Conservation (phyloP, 2,329 filamentous ascomycete species). For the Fusarium chuoi region DNA sequence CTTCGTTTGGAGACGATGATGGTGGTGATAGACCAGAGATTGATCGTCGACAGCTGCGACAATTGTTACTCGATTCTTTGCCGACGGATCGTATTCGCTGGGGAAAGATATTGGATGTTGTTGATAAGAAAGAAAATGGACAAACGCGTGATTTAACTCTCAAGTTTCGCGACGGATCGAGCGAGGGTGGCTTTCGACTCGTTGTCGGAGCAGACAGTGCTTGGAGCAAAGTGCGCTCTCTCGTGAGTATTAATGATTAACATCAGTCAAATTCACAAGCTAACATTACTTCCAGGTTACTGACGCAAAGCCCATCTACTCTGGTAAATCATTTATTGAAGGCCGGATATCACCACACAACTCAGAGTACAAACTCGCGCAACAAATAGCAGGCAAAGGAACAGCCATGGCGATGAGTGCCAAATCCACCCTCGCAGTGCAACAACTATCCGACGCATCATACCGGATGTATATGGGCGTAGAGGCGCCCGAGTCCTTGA, state of each 20-base stretch:
- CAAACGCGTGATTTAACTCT: neutral
- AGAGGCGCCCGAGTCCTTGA: neutral
- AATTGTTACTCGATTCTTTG: neutral
- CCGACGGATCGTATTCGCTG: neutral
- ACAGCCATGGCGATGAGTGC: conserved; percentile 2
- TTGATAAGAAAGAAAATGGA: neutral
- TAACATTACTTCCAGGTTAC: neutral
- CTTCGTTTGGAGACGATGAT: neutral
- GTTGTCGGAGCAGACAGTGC: conserved; percentile 7
- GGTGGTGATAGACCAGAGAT: neutral
- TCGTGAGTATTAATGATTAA: accelerated
- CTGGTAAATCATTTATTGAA: neutral
- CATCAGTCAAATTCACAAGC: accelerated
- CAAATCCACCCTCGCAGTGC: neutral
- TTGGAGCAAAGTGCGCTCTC: neutral
- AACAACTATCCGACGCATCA: neutral
- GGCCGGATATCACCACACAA: neutral
- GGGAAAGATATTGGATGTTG: neutral
- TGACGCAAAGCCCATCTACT: neutral
- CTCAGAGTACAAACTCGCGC: neutral
- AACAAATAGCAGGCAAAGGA: neutral
- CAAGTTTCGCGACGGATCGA: neutral
- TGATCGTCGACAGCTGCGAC: neutral
- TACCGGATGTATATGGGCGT: conserved; percentile 3
- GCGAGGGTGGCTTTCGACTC: neutral